A percentile compares a stretch with the other conserved stretches of the same genome.
phyloP scores from a whole-genome alignment of 176 grass and related monocot genomes.

The Aechmea fasciata region DNA sequence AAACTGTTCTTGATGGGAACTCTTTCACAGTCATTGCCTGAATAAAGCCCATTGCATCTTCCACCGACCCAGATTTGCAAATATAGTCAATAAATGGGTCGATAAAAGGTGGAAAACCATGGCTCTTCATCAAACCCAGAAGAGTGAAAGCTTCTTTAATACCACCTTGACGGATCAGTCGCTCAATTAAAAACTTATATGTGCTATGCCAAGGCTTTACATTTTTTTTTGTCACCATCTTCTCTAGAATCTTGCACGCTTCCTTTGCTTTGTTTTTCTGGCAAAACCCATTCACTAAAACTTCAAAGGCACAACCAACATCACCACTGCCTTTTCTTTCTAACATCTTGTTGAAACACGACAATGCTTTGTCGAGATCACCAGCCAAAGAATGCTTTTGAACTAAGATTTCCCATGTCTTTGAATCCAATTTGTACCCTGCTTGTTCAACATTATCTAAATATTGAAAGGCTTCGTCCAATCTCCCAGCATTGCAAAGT shows the following conservation, averaged over 20 bases:
- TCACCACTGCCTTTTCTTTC: slow-evolving; percentile 25
- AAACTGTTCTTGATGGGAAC: slow-evolving; percentile 49
- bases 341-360: slow-evolving; percentile 39
- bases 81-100: slow-evolving; percentile 47
- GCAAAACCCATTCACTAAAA: slow-evolving; percentile 40
- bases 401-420: slow-evolving; percentile 42
- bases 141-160: slow-evolving; percentile 47
- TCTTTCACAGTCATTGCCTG: slow-evolving; percentile 44
- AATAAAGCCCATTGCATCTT: slow-evolving; percentile 46
- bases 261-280: slow-evolving; percentile 38
- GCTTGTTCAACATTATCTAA: slow-evolving; percentile 32
- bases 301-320: slow-evolving; percentile 37
- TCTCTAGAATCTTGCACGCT: slow-evolving; percentile 45
- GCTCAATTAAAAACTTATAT: slow-evolving; percentile 63
- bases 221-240: slow-evolving; percentile 30
- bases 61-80: slow-evolving; percentile 56
- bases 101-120: slow-evolving; percentile 45
- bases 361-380: slow-evolving; percentile 33
- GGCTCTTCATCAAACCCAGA: slow-evolving; percentile 57
- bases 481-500: slow-evolving; percentile 42
- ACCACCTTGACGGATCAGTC: slow-evolving; percentile 30
- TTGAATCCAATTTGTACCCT: slow-evolving; percentile 44
- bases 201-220: slow-evolving; percentile 54
- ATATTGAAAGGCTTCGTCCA: slow-evolving; percentile 42
- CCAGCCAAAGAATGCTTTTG: slow-evolving; percentile 35